Evolutionary conservation across 2,329 filamentous ascomycete genomes (phyloP).

Genomic region (Curvularia hawaiiensis): DNA sequence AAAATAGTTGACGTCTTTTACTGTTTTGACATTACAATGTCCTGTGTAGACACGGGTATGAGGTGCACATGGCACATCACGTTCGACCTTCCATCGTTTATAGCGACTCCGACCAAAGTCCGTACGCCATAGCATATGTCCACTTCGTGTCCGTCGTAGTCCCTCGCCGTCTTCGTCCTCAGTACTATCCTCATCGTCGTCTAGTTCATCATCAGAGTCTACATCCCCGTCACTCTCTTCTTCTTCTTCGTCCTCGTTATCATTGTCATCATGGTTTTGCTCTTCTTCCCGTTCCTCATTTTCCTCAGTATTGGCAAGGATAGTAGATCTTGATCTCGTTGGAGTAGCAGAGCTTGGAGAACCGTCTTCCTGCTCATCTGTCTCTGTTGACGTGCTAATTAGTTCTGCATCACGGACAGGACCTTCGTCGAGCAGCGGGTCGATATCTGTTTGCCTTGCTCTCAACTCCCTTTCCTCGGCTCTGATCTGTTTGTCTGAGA

Average conservation of each 20-base stretch:
- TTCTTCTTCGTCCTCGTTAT: constrained; percentile 23
- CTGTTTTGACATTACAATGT: constrained; percentile 70
- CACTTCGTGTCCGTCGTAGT: constrained; percentile 43
- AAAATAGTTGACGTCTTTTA: constrained; percentile 73
- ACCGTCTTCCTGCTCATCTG: constrained; percentile 13
- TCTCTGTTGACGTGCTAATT: constrained; percentile 22
- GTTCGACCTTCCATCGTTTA: constrained; percentile 58
- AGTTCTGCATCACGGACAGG: constrained; percentile 44
- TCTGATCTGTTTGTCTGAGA: constrained; percentile 46
- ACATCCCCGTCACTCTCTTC: constrained; percentile 35
- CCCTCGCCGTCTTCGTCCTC: constrained; percentile 40
- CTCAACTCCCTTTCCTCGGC: constrained; percentile 50
- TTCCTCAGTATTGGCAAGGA: constrained; percentile 4
- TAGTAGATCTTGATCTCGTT: constrained; percentile 1
- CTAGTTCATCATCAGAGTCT: constrained; percentile 37
- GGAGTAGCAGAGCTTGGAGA: constrained; percentile 9
- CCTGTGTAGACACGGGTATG: constrained; percentile 65
- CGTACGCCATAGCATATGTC: constrained; percentile 53
- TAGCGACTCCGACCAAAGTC: constrained; percentile 54
- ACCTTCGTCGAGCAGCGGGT: constrained; percentile 53
- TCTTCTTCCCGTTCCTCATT: constrained; percentile 39
- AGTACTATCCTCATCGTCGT: constrained; percentile 40
- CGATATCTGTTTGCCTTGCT: constrained; percentile 54
- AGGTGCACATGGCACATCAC: constrained; percentile 59
- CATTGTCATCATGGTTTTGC: constrained; percentile 34